Conservation (phyloP, 345 rosid genomes). For the Pelargonium nanum region DNA sequence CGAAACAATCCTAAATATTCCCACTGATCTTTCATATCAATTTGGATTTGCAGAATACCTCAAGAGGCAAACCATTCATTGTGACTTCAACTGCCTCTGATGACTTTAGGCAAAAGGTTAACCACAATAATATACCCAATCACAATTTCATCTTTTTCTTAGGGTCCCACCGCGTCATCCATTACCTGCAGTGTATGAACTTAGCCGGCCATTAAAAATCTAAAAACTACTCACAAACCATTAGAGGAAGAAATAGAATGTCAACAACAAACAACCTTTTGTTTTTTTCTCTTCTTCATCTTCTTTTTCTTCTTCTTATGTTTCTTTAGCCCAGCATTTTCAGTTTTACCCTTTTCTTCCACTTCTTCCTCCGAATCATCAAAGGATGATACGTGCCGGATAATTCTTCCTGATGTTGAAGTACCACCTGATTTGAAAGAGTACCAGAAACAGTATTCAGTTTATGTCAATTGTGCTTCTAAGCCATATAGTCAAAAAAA, state of each 20-base stretch:
- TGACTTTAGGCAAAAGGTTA: too few relatives aligned
- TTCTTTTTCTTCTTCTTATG: not conserved
- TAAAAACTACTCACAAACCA: not conserved
- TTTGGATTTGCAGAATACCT: too few relatives aligned
- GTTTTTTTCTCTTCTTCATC: not conserved
- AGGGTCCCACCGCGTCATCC: not conserved
- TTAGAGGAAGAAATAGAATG: too few relatives aligned
- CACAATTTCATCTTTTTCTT: not conserved
- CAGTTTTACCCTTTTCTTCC: not conserved
- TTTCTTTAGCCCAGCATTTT: not conserved
- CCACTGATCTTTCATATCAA: too few relatives aligned
- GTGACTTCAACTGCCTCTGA: too few relatives aligned
- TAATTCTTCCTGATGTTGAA: not conserved
- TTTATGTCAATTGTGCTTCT: too few relatives aligned
- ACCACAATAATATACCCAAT: too few relatives aligned
- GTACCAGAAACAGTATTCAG: not conserved
- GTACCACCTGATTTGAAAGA: not conserved
- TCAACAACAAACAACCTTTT: not conserved
- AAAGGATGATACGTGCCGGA: not conserved
- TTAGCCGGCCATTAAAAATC: not conserved
- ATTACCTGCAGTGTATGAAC: not conserved
- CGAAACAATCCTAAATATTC: too few relatives aligned
- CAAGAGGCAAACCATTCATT: too few relatives aligned
- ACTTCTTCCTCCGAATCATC: not conserved
- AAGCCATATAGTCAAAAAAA: too few relatives aligned